phyloP scores from a whole-genome alignment of 202 grass and related monocot species.

The Zizania palustris region DNA sequence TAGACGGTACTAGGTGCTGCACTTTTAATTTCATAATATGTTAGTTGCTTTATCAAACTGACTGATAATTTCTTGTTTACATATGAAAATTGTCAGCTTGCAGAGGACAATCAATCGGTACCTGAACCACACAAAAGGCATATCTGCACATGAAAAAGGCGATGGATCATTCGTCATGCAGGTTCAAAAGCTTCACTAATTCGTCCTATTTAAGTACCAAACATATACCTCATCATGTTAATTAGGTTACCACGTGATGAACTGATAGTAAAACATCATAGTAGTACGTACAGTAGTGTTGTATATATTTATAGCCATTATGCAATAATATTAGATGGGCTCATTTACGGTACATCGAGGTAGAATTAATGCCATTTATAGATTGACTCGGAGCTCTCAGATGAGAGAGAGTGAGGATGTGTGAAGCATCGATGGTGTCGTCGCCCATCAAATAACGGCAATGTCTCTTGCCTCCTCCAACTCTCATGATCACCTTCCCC shows the following conservation, averaged over 20 bases:
- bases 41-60: not conserved
- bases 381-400: too few species aligned
- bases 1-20: too few species aligned
- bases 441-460: too few species aligned
- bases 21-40: too few species aligned
- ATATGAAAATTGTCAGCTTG: constrained; percentile 41
- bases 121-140: constrained; percentile 52
- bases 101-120: constrained; percentile 72
- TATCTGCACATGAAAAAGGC: constrained; percentile 38
- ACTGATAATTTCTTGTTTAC: not conserved
- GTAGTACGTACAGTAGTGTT: too few species aligned
- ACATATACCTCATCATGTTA: not conserved
- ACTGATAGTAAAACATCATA: not conserved
- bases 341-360: too few species aligned
- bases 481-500: too few species aligned
- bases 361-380: too few species aligned
- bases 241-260: not conserved
- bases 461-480: too few species aligned
- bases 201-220: not conserved
- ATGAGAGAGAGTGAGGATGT: too few species aligned
- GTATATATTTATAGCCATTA: not conserved
- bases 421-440: too few species aligned
- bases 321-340: too few species aligned
- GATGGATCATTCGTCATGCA: constrained; percentile 37
- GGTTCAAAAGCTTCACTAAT: constrained; percentile 18